These are phyloP conservation scores for Boletus vinaceobasis DNA, from an alignment of 768 basidiomycete species.

Conservation along the genomic window DNA sequence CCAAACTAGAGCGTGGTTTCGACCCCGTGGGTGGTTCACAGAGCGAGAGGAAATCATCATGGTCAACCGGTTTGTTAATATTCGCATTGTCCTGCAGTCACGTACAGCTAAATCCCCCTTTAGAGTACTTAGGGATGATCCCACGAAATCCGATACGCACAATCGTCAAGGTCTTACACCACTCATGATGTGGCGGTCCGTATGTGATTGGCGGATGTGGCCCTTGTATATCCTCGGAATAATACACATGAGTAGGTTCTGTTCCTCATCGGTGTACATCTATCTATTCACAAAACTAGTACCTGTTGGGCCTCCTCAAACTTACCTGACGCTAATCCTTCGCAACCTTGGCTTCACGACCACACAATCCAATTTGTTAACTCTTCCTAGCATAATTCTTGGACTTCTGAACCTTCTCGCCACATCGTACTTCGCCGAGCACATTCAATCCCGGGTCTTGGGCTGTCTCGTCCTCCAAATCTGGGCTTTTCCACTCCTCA, in stretches of 20 bases:
- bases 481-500: slow-evolving; percentile 61
- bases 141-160: slow-evolving; percentile 59
- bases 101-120: not conserved
- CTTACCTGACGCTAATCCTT: slow-evolving; percentile 62
- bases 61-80: slow-evolving; percentile 38
- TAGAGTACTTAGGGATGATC: slow-evolving; percentile 55
- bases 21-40: slow-evolving; percentile 60
- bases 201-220: slow-evolving; percentile 63
- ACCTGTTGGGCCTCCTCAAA: slow-evolving; percentile 56
- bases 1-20: slow-evolving; percentile 52
- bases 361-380: slow-evolving; percentile 58
- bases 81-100: not conserved
- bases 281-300: slow-evolving; percentile 32
- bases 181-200: slow-evolving; percentile 46
- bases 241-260: slow-evolving; percentile 44
- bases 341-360: slow-evolving; percentile 62
- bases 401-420: slow-evolving; percentile 49
- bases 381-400: slow-evolving; percentile 54
- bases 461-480: slow-evolving; percentile 52
- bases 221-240: slow-evolving; percentile 51
- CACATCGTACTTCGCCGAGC: slow-evolving; percentile 50
- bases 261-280: not conserved
- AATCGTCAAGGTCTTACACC: slow-evolving; percentile 56
- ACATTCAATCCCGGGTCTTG: slow-evolving; percentile 52
- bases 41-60: slow-evolving; percentile 57